Evolutionary conservation across 495 filamentous ascomycete genomes (phyloP), one percentile per base, ranked within the genome.

Genomic region (Bombardia bombarda): DNA sequence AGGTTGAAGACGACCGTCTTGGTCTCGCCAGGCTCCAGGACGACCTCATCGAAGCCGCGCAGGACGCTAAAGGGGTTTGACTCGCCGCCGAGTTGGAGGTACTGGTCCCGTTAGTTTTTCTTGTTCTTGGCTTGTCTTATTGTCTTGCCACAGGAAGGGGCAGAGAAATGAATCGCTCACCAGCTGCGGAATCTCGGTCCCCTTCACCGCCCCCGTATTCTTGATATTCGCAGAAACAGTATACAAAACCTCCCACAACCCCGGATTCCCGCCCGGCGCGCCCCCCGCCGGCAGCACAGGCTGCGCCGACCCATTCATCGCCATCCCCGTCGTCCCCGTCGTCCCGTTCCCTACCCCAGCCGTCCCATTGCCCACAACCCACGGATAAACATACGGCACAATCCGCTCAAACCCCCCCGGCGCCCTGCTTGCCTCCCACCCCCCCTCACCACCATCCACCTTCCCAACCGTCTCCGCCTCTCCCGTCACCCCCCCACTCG

Each of bases 201-300:
- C 78, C 8, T 60, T 49, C 0, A 76, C 66, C 1, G 56, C 49
- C 9, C 79, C 80, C 3, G 56, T 67, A 48, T 82, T 84, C 12
- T 63, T 60, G 7, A 82, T 61, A 1, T 52, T 57, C 0, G 63
- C 65, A 1, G 58, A 65, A 19, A 81, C 55, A 1, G 61, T 68
- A 12, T 63, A 69, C 17, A 73, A 37, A 1, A 61, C 53, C n/a
- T 72, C 62, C 30, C 55, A 77, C 38, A 73, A 52, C 6, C 62
- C 57, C 0, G 84, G 77, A 51, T 95, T 93, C 28, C 90, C 90
- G 21, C 90, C 90, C 4, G 82, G 77, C n/a, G 71, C 77, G 23
- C 87, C 87, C 59, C 80, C 52, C 65, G 84, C 44, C 59, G 76
- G 58, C 30, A 85, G 71, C 12, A 80, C 63, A 0, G 77, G 74